phyloP scores from a whole-genome alignment of 768 basidiomycete species.

The Termitomyces sp. region DNA sequence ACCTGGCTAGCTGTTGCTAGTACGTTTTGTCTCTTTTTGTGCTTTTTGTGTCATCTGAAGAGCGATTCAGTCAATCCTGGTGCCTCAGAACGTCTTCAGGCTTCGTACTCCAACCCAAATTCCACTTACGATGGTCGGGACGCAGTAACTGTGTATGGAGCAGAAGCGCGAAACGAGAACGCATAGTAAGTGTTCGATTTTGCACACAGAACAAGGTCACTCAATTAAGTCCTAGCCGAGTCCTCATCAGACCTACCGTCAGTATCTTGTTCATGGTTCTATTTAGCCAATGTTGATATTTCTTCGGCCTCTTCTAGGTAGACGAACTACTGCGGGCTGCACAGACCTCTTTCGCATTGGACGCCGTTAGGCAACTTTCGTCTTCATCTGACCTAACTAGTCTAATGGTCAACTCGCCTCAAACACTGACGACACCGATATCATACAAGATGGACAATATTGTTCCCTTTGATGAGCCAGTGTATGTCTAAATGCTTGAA shows the following conservation, averaged over 20 bases:
- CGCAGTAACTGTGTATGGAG: conserved; percentile 43
- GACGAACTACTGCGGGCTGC: conserved; percentile 9
- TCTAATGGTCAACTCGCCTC: conserved; percentile 44
- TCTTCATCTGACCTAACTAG: conserved; percentile 13
- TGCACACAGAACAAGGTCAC: neutral
- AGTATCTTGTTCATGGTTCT: neutral
- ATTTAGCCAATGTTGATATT: neutral
- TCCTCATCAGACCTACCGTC: conserved; percentile 27
- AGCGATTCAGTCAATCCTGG: conserved; percentile 31
- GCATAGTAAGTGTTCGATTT: conserved; percentile 39
- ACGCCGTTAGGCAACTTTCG: conserved; percentile 17
- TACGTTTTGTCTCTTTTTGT: conserved; percentile 19
- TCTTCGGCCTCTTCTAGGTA: neutral
- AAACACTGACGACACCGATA: conserved; percentile 42
- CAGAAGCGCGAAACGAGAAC: conserved; percentile 56
- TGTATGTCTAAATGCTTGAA: conserved; percentile 32
- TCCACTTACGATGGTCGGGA: conserved; percentile 38
- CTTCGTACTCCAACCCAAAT: conserved; percentile 31
- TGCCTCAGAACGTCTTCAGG: conserved; percentile 29
- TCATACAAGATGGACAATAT: conserved; percentile 44
- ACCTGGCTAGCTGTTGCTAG: conserved; percentile 49
- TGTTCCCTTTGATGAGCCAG: conserved; percentile 54
- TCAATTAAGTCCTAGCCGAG: conserved; percentile 16
- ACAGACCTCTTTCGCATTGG: conserved; percentile 21
- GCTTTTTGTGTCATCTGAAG: neutral